Evolutionary conservation across 257 asterid genomes (phyloP).

Genomic region (Solanum lycopersicoides): DNA sequence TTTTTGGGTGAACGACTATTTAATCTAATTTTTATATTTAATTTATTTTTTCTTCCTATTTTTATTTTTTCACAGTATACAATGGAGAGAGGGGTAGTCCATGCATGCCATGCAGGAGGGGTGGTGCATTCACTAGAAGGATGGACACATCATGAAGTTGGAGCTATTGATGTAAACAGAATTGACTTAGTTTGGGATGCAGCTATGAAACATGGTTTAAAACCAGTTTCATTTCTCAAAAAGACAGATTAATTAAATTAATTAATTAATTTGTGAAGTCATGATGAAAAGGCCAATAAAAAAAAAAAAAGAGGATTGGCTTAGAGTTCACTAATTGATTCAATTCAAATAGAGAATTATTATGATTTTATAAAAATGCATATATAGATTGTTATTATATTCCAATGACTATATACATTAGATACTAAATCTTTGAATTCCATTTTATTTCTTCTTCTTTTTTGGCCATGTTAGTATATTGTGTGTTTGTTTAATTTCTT

Average conservation of each 20-base stretch:
- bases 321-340: not conserved
- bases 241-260: not conserved
- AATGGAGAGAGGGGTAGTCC: conserved; percentile 92
- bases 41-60: not conserved
- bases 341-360: not conserved
- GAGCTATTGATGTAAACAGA: conserved; percentile 51
- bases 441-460: not conserved
- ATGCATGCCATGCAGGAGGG: conserved; percentile 80
- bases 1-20: not conserved
- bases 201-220: conserved; percentile 56
- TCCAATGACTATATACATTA: not conserved
- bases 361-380: not conserved
- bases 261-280: not conserved
- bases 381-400: not conserved
- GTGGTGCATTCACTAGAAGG: conserved; percentile 56
- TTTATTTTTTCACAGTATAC: conserved; percentile 40
- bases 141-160: conserved; percentile 70
- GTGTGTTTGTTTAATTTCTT: not conserved
- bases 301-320: not conserved
- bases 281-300: not conserved
- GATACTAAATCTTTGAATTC: not conserved
- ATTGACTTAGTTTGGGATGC: conserved; percentile 65
- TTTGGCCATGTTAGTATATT: not conserved
- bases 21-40: not conserved
- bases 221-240: conserved; percentile 22